Conservation (phyloP, 2,329 filamentous ascomycete species). For the Colletotrichum orchidophilum region DNA sequence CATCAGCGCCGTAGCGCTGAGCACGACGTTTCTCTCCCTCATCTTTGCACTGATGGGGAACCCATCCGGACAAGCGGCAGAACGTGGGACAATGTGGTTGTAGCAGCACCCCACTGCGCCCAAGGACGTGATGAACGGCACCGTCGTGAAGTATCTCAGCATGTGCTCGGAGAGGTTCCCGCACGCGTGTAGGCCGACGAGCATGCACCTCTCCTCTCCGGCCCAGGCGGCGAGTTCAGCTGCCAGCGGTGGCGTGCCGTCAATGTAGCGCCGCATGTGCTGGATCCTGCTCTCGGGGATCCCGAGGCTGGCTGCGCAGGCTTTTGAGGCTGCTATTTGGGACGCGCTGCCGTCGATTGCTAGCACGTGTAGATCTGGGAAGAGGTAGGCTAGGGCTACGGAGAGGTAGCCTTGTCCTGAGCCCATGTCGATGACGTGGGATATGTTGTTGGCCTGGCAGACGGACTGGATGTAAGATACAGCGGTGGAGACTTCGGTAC, state of each 20-base stretch:
- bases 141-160: constrained; percentile 40
- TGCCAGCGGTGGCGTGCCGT: constrained; percentile 37
- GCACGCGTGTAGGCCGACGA: constrained; percentile 45
- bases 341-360: constrained; percentile 44
- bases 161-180: constrained; percentile 46
- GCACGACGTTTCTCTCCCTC: constrained; percentile 32
- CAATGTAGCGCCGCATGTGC: constrained; percentile 41
- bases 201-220: constrained; percentile 40
- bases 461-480: constrained; percentile 38
- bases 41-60: constrained; percentile 49
- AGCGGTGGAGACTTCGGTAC: constrained; percentile 41
- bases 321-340: constrained; percentile 41
- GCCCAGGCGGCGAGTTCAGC: constrained; percentile 41
- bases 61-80: constrained; percentile 48
- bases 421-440: constrained; percentile 37
- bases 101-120: constrained; percentile 46
- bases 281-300: constrained; percentile 36
- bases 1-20: constrained; percentile 45
- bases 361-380: constrained; percentile 39
- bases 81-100: constrained; percentile 43
- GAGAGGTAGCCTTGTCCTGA: constrained; percentile 44
- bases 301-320: constrained; percentile 37
- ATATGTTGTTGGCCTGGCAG: constrained; percentile 38
- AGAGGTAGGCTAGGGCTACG: constrained; percentile 41
- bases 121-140: constrained; percentile 37